Evolutionary conservation across 192 early-diverging fungal genomes (phyloP).

Genomic region (Podila epigama): DNA sequence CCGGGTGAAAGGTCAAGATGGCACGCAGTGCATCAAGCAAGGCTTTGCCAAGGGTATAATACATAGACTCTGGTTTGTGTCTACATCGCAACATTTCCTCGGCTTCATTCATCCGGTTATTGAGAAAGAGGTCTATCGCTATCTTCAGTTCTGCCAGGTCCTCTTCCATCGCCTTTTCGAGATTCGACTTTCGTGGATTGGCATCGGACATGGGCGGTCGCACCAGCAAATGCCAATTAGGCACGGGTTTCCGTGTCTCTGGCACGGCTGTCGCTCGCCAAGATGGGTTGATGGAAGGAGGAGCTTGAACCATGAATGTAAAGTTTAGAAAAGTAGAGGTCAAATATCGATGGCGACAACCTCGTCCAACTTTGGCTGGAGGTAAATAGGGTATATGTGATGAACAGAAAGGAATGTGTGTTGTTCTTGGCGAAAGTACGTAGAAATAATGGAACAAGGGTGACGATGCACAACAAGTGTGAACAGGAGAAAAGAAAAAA

Average conservation of each 20-base stretch:
- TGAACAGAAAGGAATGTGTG: too few relatives aligned
- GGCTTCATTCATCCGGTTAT: constrained; percentile 75
- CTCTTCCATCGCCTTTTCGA: constrained; percentile 53
- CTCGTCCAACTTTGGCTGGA: too few relatives aligned
- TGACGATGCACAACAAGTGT: not conserved
- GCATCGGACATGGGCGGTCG: constrained; percentile 33
- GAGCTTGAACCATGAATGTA: not conserved
- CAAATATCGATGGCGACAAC: too few relatives aligned
- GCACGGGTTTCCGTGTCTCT: constrained; percentile 21
- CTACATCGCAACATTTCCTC: constrained; percentile 61
- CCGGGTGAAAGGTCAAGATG: constrained; percentile 78
- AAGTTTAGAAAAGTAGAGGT: not conserved
- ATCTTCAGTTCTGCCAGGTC: constrained; percentile 69
- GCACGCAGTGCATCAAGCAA: constrained; percentile 70
- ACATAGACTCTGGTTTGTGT: constrained; percentile 65
- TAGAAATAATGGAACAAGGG: too few relatives aligned
- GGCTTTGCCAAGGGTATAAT: constrained; percentile 76
- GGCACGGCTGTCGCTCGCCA: constrained; percentile 3
- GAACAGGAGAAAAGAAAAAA: not conserved
- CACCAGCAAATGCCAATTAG: constrained; percentile 40
- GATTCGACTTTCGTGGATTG: constrained; percentile 34
- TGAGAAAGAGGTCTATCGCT: constrained; percentile 77
- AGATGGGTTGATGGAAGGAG: constrained; percentile 22
- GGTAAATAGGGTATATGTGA: constrained; percentile 3
- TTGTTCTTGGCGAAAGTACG: too few relatives aligned